Conservation (phyloP, 2,329 filamentous ascomycete species). For the Fusarium acutatum region DNA sequence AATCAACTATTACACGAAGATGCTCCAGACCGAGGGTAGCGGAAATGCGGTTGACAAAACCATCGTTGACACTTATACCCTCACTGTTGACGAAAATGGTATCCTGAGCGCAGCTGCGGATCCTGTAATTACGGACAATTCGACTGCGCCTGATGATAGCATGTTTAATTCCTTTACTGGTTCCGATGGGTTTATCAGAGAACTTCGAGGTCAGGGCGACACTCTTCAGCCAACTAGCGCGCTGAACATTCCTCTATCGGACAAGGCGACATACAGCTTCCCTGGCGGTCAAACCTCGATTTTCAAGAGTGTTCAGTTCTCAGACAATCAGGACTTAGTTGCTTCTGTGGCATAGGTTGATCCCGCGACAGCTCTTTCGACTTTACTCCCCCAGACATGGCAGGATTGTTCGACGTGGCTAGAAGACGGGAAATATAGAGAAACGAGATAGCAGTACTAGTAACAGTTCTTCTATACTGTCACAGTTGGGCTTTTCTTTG, state of each 20-base stretch:
- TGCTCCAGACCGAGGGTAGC: too few relatives aligned
- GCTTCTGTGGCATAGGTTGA: neutral
- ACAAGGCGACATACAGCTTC: neutral
- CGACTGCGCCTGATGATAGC: too few relatives aligned
- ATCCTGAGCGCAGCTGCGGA: fast-evolving
- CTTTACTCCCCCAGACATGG: fast-evolving
- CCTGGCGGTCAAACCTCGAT: neutral
- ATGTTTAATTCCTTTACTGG: too few relatives aligned
- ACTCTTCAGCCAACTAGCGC: neutral
- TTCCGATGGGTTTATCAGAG: fast-evolving
- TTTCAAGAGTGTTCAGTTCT: neutral
- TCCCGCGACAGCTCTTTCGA: fast-evolving
- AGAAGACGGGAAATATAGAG: neutral
- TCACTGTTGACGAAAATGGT: neutral
- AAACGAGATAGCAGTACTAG: neutral
- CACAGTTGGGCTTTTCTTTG: fast-evolving
- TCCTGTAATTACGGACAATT: neutral
- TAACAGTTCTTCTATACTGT: fast-evolving
- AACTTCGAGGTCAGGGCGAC: fast-evolving
- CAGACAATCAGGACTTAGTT: neutral
- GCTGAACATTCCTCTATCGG: neutral
- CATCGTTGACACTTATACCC: neutral
- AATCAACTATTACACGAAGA: fast-evolving
- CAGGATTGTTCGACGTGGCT: fast-evolving
- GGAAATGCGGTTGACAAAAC: neutral